phyloP scores from a whole-genome alignment of 345 rosid genomes.

The Populus deltoides region DNA sequence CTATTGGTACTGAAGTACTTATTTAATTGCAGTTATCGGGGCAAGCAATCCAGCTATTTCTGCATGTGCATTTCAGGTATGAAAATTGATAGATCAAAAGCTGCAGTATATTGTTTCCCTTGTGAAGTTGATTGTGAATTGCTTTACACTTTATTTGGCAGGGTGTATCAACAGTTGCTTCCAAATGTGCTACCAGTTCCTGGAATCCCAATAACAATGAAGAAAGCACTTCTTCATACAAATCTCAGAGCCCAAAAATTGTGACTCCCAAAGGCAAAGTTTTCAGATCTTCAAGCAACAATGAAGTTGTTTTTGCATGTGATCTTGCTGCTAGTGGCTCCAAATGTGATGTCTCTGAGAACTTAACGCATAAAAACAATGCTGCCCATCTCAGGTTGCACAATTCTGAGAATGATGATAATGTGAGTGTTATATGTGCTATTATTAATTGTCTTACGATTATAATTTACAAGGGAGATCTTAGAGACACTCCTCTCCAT shows the following conservation, averaged over 20 bases:
- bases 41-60: conserved; percentile 18
- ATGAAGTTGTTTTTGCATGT: conserved; percentile 33
- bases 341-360: conserved; percentile 44
- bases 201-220: conserved; percentile 48
- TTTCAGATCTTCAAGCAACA: conserved; percentile 36
- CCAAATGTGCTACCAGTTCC: conserved; percentile 38
- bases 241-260: conserved; percentile 37
- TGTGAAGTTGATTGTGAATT: conserved; percentile 5
- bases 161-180: conserved; percentile 32
- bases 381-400: conserved; percentile 42
- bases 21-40: conserved; percentile 34
- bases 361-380: conserved; percentile 25
- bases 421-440: conserved; percentile 38
- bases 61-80: conserved; percentile 35
- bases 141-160: conserved; percentile 25
- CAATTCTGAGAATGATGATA: conserved; percentile 32
- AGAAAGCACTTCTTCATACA: conserved; percentile 66
- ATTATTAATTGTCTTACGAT: neutral
- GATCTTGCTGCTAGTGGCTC: conserved; percentile 49
- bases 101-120: conserved; percentile 3
- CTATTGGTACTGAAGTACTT: conserved; percentile 11
- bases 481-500: no score
- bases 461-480: no score
- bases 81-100: neutral
- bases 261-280: conserved; percentile 36